Evolutionary conservation across 352 stramenopile genomes (phyloP).

Genomic region (Pythium insidiosum): DNA sequence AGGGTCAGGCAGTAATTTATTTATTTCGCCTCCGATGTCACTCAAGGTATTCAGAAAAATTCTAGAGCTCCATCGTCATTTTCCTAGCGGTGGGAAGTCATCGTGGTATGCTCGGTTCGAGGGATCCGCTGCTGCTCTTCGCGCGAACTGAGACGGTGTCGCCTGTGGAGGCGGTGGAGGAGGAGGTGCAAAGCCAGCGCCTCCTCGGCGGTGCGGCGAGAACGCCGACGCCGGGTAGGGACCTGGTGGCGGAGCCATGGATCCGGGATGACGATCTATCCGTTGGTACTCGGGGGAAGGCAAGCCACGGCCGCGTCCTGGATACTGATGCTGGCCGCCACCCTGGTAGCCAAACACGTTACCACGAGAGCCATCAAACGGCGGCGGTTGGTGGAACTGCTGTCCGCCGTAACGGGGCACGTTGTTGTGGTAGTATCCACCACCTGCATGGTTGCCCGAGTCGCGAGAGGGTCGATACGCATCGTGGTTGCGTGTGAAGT

Average conservation of each 20-base stretch:
- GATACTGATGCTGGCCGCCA: constrained; percentile 1
- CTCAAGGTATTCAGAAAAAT: too few relatives aligned
- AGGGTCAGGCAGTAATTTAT: neutral
- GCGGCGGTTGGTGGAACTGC: neutral
- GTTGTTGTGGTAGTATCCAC: constrained; percentile 9
- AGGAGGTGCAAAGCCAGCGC: constrained; percentile 10
- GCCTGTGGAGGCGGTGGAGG: constrained; percentile 1
- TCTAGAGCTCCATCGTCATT: too few relatives aligned
- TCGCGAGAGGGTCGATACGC: constrained; percentile 37
- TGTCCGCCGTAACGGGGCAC: constrained; percentile 4
- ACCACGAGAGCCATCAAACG: neutral
- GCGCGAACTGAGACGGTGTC: constrained; percentile 7
- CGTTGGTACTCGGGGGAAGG: constrained; percentile 9
- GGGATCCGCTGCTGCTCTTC: constrained; percentile 16
- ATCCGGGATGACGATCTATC: constrained; percentile 10
- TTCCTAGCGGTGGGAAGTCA: constrained; percentile 63
- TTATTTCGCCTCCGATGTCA: neutral
- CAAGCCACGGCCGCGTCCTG: constrained; percentile 6
- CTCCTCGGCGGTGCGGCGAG: constrained; percentile 8
- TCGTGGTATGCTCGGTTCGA: constrained; percentile 43
- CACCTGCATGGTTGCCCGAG: constrained; percentile 2
- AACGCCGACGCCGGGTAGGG: constrained; percentile 6
- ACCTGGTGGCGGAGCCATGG: constrained; percentile 2
- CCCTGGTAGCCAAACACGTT: too few relatives aligned
- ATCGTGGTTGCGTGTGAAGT: constrained; percentile 84